Conservation (phyloP, 1,284 basidiomycete species). For the Sporisorium reilianum region DNA sequence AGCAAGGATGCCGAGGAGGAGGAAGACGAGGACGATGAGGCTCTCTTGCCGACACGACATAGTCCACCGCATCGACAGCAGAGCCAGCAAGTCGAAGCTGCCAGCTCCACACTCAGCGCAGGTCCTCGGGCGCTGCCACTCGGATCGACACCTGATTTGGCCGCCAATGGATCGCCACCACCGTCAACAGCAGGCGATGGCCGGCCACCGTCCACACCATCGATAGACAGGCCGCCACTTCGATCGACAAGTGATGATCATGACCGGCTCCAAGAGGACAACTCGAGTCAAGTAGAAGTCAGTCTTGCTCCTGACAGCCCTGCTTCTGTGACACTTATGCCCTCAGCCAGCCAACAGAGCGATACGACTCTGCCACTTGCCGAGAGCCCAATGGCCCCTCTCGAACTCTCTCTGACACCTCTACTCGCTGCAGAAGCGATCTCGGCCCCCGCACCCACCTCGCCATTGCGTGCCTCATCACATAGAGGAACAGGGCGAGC, state of each 20-base stretch:
- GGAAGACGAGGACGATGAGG: constrained; percentile 6
- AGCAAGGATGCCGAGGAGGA: not conserved
- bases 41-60: constrained; percentile 9
- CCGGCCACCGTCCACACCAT: no score
- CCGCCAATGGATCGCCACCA: not conserved
- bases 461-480: not conserved
- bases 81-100: not conserved
- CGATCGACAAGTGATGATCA: not conserved
- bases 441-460: not conserved
- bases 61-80: not conserved
- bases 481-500: not conserved
- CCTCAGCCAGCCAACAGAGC: constrained; percentile 11
- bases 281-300: not conserved
- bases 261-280: not conserved
- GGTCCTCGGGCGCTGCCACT: no score
- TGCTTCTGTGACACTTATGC: not conserved
- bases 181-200: not conserved
- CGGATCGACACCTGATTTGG: not conserved
- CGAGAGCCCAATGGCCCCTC: not conserved
- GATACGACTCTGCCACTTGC: constrained; percentile 14
- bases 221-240: not conserved
- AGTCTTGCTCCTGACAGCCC: not conserved
- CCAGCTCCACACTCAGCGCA: no score
- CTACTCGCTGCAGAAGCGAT: not conserved
- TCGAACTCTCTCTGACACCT: not conserved